Evolutionary conservation across 257 asterid species (phyloP).

Genomic region (Salvia splendens): DNA sequence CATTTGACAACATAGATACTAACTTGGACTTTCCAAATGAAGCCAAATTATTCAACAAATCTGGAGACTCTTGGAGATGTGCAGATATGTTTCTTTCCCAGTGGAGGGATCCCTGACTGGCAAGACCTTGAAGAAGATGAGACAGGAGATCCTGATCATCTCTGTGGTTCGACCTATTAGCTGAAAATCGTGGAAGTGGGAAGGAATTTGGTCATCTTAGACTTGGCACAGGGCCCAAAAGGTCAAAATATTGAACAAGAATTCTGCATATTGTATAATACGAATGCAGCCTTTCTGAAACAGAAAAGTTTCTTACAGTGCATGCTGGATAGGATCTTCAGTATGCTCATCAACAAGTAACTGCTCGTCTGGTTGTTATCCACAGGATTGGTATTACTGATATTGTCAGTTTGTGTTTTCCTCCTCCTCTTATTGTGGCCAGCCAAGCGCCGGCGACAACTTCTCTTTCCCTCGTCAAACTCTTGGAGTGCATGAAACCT

Average conservation of each 20-base stretch:
- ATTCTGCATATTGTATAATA: conserved; percentile 12
- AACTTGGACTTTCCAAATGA: conserved; percentile 49
- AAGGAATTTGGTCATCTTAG: conserved; percentile 29
- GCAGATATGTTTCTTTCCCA: conserved; percentile 46
- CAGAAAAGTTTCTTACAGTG: conserved; percentile 56
- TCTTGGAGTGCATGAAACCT: conserved; percentile 86
- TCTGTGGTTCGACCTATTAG: conserved; percentile 45
- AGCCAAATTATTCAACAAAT: conserved; percentile 48
- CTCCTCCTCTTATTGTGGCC: conserved; percentile 87
- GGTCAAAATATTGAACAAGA: conserved; percentile 10
- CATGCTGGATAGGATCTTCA: conserved; percentile 73
- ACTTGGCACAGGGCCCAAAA: conserved; percentile 19
- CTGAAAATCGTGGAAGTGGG: conserved; percentile 45
- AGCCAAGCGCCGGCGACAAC: conserved; percentile 79
- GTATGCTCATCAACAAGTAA: conserved; percentile 64
- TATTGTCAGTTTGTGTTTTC: conserved; percentile 60
- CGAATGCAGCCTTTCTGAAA: conserved; percentile 7
- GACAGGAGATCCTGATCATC: conserved; percentile 68
- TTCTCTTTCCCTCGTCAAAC: conserved; percentile 83
- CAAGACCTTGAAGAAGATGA: conserved; percentile 71
- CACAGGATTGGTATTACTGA: conserved; percentile 37
- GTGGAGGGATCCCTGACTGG: conserved; percentile 45
- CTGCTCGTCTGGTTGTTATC: conserved; percentile 61
- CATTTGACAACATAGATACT: conserved; percentile 48
- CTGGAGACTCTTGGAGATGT: conserved; percentile 49